Evolutionary conservation across 768 basidiomycete genomes (phyloP), one percentile per base, ranked within the genome.

Genomic region (Gautieria morchelliformis): DNA sequence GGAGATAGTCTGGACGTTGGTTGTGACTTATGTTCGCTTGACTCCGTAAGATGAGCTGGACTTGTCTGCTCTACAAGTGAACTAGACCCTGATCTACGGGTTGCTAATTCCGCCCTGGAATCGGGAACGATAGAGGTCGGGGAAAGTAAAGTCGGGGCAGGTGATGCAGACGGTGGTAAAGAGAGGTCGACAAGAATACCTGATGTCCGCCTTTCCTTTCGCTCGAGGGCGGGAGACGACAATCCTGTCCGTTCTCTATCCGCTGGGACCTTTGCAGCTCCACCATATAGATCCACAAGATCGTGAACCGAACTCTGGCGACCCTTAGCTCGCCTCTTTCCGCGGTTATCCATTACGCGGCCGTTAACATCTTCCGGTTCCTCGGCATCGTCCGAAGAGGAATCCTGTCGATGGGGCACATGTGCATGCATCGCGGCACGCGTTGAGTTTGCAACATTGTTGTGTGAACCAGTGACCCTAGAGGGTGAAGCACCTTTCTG

Each of bases 271-370:
- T 20, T 46, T 22, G 45, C 9, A 14, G 76, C 75, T 7, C 85
- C 86, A 42, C 87, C 87, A 75, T 85, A 90, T 30, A 91, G 67
- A 66, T 87, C 85, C 30, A 91, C 86, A 56, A 91, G 66, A 64
- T 92, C 85, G 64, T 93, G 88, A 22, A 91, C 88, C 12, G 90
- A 91, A 63, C 82, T 85, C 72, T 91, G 87, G 61, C 89, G 72
- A 41, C 79, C 74, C 62, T 81, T 82, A 44, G 71, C 68, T 62
- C 69, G 76, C 52, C 68, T 70, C 52, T 68, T 61, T 41, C 62
- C 32, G 30, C 63, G 59, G 65, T 65, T 17, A 66, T 62, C 33
- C 63, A 58, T 22, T n/a, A 37, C 51, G 35, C 24, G 51, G 20
- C 72, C 70, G 15, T 52, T 60, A 37, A 69, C 70, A 30, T 81